These are phyloP conservation scores for Coemansia umbellata DNA, from an alignment of 192 early-diverging fungal species.

Conservation along the genomic window DNA sequence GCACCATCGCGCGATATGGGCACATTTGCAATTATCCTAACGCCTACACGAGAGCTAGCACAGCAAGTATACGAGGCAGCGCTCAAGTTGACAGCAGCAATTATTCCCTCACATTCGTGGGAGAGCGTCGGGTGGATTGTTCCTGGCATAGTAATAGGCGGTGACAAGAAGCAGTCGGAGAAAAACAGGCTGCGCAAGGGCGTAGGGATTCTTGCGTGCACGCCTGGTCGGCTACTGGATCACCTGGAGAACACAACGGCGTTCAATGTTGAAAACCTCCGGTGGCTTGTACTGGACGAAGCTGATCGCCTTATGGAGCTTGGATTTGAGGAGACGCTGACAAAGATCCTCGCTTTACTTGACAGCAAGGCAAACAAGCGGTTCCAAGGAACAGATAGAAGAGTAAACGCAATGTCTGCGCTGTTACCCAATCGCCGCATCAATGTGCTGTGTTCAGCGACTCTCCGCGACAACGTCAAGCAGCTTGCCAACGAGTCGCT, in stretches of 20 bases:
- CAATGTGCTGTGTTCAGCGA: conserved; percentile 88
- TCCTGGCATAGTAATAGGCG: conserved; percentile 77
- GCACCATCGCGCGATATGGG: conserved; percentile 69
- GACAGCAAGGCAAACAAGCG: conserved; percentile 41
- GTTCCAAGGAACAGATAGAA: conserved; percentile 9
- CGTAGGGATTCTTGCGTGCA: conserved; percentile 83
- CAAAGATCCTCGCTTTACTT: conserved; percentile 63
- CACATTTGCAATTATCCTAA: conserved; percentile 86
- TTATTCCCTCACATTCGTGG: conserved; percentile 39
- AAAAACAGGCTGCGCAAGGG: conserved; percentile 83
- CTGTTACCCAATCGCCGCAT: conserved; percentile 65
- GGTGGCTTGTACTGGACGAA: conserved; percentile 97
- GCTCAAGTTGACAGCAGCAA: conserved; percentile 54
- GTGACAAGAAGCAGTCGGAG: conserved; percentile 77
- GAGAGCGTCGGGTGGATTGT: conserved; percentile 69
- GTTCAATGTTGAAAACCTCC: conserved; percentile 77
- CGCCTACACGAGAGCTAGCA: conserved; percentile 97
- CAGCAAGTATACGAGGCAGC: conserved; percentile 86
- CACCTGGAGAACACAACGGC: conserved; percentile 80
- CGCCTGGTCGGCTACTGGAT: conserved; percentile 92
- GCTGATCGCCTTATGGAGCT: conserved; percentile 95
- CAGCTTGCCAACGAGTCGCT: conserved; percentile 76
- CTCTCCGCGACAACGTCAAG: conserved; percentile 79
- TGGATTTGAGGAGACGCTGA: conserved; percentile 81
- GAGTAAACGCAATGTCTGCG: conserved; percentile 26